phyloP scores from a whole-genome alignment of 345 rosid species.

The Pugionium cornutum region DNA sequence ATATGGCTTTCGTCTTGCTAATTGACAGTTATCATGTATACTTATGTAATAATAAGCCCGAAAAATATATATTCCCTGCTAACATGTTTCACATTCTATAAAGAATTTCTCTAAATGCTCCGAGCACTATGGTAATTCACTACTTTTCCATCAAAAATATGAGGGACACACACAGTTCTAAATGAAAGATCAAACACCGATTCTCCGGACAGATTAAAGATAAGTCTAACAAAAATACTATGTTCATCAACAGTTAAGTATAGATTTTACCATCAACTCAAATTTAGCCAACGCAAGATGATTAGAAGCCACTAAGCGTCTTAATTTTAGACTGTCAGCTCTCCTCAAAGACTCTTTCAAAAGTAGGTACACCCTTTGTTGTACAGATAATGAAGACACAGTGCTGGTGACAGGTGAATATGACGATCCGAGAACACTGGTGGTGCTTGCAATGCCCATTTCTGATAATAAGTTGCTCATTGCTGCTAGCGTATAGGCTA shows the following conservation, averaged over 20 bases:
- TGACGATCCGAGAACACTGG: constrained; percentile 75
- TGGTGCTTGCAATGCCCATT: constrained; percentile 68
- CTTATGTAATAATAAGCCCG: no score
- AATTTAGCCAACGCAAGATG: constrained; percentile 96
- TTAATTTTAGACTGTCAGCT: constrained; percentile 83
- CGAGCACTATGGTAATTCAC: not conserved
- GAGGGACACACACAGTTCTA: not conserved
- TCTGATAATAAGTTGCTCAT: constrained; percentile 90
- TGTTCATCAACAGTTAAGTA: constrained; percentile 16
- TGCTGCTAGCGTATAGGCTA: constrained; percentile 89
- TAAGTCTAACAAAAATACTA: constrained; percentile 13
- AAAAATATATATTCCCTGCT: not conserved
- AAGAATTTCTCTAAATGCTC: not conserved
- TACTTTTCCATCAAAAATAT: constrained; percentile 12
- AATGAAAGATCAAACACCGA: constrained; percentile 14
- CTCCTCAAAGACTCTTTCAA: constrained; percentile 76
- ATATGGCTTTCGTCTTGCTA: constrained; percentile 4
- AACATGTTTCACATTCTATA: not conserved
- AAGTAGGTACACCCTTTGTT: constrained; percentile 86
- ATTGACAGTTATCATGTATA: not conserved
- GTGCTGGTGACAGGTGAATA: constrained; percentile 63
- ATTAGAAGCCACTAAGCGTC: constrained; percentile 80
- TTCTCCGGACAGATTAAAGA: constrained; percentile 18
- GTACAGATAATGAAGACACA: constrained; percentile 70
- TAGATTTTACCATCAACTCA: constrained; percentile 70